These are phyloP conservation scores for Epichloe coenophiala DNA, from an alignment of 2,329 filamentous ascomycete genomes.

Conservation along the genomic window DNA sequence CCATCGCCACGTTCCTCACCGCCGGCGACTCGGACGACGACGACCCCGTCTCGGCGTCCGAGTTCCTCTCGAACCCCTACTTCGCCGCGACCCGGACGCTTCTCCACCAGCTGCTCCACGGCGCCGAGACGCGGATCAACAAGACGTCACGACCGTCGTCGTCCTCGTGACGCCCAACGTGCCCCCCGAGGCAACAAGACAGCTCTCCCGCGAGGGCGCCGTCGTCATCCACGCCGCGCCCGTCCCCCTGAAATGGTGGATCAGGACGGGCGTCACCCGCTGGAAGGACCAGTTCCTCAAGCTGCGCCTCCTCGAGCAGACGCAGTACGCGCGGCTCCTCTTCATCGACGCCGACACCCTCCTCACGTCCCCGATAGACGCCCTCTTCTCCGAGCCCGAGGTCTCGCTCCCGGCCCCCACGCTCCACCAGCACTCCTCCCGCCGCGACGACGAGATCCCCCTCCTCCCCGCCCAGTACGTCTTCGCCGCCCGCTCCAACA, in stretches of 20 bases:
- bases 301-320: constrained; percentile 27
- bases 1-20: constrained; percentile 2
- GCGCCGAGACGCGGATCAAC: constrained; percentile 19
- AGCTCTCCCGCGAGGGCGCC: not conserved
- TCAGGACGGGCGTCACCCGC: constrained; percentile 21
- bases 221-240: constrained; percentile 10
- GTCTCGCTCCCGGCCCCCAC: not conserved
- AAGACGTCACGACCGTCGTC: not conserved
- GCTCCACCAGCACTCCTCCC: constrained; percentile 19
- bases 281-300: constrained; percentile 31
- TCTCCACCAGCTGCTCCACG: constrained; percentile 18
- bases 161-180: no score
- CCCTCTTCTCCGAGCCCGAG: not conserved
- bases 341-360: constrained; percentile 30
- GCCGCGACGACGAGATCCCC: constrained; percentile 13
- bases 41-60: not conserved
- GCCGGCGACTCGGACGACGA: not conserved
- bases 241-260: constrained; percentile 16
- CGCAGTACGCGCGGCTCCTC: constrained; percentile 25
- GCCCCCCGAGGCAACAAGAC: not conserved
- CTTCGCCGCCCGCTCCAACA: constrained; percentile 20
- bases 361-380: constrained; percentile 21
- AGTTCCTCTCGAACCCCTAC: constrained; percentile 13
- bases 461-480: constrained; percentile 15
- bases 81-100: constrained; percentile 9